phyloP scores from a whole-genome alignment of 1,139 yeast species.

The Arxiozyma bovina region DNA sequence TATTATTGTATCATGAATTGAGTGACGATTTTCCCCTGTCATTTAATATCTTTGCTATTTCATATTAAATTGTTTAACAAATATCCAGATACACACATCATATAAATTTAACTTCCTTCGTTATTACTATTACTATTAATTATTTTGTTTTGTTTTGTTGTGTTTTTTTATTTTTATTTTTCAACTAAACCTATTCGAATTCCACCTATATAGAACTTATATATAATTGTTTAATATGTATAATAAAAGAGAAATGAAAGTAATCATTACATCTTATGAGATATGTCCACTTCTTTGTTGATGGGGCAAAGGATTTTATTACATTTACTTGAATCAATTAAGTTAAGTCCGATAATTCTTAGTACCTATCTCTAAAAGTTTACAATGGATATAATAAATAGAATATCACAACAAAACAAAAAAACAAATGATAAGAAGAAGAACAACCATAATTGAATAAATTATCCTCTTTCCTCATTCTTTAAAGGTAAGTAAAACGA shows the following conservation, averaged over 20 bases:
- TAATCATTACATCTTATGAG: too few relatives aligned
- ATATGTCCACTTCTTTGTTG: not conserved
- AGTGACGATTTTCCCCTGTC: not conserved
- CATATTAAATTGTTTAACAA: not conserved
- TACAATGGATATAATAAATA: too few relatives aligned
- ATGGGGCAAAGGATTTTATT: too few relatives aligned
- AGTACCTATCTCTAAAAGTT: too few relatives aligned
- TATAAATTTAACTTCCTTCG: not conserved
- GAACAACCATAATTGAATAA: too few relatives aligned
- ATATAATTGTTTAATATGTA: conserved; percentile 1
- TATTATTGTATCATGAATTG: too few relatives aligned
- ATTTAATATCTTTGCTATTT: not conserved
- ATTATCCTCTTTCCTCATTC: too few relatives aligned
- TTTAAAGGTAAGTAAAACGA: too few relatives aligned
- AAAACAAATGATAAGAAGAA: too few relatives aligned
- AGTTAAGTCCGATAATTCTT: too few relatives aligned
- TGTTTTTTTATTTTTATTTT: too few relatives aligned
- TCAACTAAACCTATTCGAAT: not conserved
- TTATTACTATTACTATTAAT: not conserved
- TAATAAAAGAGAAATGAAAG: not conserved
- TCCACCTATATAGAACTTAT: conserved; percentile 1
- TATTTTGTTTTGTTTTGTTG: too few relatives aligned
- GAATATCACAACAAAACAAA: not conserved
- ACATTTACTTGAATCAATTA: not conserved
- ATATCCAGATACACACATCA: not conserved